Percentiles rank a stretch among this genome's conserved stretches.
These are phyloP conservation scores for Pisolithus orientalis DNA, from an alignment of 768 basidiomycete genomes.

Conservation along the genomic window DNA sequence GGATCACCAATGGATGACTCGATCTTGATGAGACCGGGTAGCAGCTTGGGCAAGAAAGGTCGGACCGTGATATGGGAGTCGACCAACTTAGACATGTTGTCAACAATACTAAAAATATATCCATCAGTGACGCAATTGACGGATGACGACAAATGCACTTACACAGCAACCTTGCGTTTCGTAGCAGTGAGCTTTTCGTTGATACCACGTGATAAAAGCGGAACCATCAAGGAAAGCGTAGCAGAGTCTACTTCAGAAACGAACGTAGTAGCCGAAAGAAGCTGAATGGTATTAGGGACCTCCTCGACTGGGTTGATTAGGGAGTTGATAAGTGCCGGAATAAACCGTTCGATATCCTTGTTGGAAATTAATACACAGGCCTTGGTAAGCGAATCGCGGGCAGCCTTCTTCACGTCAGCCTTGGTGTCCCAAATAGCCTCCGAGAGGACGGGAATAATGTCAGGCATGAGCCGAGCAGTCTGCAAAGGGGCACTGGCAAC, in stretches of 20 bases:
- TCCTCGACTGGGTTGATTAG: constrained; percentile 99
- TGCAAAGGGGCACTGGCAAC: constrained; percentile 77
- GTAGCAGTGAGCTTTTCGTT: constrained; percentile 91
- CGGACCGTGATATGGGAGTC: constrained; percentile 93
- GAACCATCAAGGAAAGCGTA: constrained; percentile 96
- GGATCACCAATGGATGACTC: constrained; percentile 94
- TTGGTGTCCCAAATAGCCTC: constrained; percentile 99
- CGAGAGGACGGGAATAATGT: constrained; percentile 89
- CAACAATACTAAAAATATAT: constrained; percentile 60
- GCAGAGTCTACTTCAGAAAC: constrained; percentile 98
- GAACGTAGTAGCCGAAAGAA: constrained; percentile 98
- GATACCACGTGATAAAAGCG: constrained; percentile 89
- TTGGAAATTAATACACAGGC: constrained; percentile 92
- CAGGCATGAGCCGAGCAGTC: constrained; percentile 85
- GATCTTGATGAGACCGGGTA: constrained; percentile 94
- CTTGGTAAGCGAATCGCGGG: constrained; percentile 90
- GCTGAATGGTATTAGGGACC: constrained; percentile 89
- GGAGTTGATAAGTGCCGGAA: constrained; percentile 96
- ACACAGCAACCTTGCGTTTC: constrained; percentile 98
- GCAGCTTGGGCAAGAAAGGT: constrained; percentile 92
- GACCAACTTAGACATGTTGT: constrained; percentile 99
- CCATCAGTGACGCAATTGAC: constrained; percentile 15
- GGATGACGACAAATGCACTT: constrained; percentile 29
- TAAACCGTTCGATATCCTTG: constrained; percentile 97
- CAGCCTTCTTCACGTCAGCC: constrained; percentile 97